Conservation (phyloP, 192 early-diverging fungal species). For the Ambispora gerdemannii region DNA sequence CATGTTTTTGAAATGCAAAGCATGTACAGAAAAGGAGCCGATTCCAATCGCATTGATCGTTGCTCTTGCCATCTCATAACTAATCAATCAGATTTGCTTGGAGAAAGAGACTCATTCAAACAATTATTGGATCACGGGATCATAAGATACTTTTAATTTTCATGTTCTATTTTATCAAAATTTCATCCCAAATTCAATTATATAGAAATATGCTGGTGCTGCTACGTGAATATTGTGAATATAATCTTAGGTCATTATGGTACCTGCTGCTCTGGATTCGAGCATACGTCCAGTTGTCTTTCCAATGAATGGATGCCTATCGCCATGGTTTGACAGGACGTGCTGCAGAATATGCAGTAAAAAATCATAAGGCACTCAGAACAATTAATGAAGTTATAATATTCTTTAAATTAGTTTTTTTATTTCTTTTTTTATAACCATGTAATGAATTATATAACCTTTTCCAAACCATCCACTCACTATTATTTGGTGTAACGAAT, state of each 20-base stretch:
- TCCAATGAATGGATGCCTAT: background rate
- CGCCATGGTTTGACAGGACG: background rate
- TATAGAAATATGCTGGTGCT: slow-evolving; percentile 34
- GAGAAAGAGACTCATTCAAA: background rate
- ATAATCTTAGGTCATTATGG: slow-evolving; percentile 19
- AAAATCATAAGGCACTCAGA: background rate
- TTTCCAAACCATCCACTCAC: too few relatives aligned
- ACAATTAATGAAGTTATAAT: background rate
- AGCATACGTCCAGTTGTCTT: background rate
- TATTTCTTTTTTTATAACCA: too few relatives aligned
- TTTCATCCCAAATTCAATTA: slow-evolving; percentile 34
- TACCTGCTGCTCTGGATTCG: background rate
- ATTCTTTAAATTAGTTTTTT: too few relatives aligned
- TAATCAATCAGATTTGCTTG: slow-evolving; percentile 3
- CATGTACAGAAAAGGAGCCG: background rate
- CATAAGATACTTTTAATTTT: background rate
- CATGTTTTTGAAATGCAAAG: background rate
- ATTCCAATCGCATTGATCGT: background rate
- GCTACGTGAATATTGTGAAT: slow-evolving; percentile 27
- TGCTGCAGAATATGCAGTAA: background rate
- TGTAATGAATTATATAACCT: too few relatives aligned
- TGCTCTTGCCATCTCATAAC: background rate
- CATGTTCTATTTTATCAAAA: slow-evolving; percentile 32
- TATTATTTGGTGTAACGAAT: too few relatives aligned
- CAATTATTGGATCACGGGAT: background rate